A percentile compares a stretch with the other conserved stretches of the same genome.
These are phyloP conservation scores for Tilletia walkeri DNA, from an alignment of 1,284 basidiomycete species.

Conservation along the genomic window DNA sequence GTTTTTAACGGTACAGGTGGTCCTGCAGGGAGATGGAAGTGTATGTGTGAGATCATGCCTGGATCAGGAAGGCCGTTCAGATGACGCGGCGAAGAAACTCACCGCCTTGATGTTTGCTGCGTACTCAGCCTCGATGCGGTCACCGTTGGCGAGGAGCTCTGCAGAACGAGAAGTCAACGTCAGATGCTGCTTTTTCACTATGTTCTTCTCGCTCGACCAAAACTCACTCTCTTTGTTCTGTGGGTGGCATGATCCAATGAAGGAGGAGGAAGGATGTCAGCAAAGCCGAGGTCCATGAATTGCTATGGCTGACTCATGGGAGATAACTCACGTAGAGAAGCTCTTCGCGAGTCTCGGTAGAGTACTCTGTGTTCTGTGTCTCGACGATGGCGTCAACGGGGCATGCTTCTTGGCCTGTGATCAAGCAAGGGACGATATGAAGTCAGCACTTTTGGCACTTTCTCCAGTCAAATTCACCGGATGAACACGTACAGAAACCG, in stretches of 20 bases:
- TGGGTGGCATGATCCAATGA: not conserved
- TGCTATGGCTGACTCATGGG: not conserved
- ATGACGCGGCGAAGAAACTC: conserved; percentile 3
- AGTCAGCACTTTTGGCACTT: too few species aligned
- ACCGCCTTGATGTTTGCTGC: conserved; percentile 53
- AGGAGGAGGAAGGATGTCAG: conserved; percentile 7
- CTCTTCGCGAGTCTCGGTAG: conserved; percentile 96
- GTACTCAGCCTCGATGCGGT: conserved; percentile 85
- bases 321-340: conserved; percentile 69
- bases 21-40: not conserved
- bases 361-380: conserved; percentile 67
- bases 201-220: too few species aligned
- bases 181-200: conserved; percentile 28
- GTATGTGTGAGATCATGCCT: too few species aligned
- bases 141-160: conserved; percentile 86
- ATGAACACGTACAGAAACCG: conserved; percentile 44
- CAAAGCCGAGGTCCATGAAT: not conserved
- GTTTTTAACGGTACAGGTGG: not conserved
- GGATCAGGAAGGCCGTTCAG: too few species aligned
- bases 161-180: not conserved
- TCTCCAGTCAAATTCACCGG: too few species aligned
- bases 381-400: conserved; percentile 99
- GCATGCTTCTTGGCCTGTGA: conserved; percentile 71
- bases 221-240: conserved; percentile 71
- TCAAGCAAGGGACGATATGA: not conserved